Conservation (phyloP, 805 yeast genomes). For the Komagataella phaffii region DNA sequence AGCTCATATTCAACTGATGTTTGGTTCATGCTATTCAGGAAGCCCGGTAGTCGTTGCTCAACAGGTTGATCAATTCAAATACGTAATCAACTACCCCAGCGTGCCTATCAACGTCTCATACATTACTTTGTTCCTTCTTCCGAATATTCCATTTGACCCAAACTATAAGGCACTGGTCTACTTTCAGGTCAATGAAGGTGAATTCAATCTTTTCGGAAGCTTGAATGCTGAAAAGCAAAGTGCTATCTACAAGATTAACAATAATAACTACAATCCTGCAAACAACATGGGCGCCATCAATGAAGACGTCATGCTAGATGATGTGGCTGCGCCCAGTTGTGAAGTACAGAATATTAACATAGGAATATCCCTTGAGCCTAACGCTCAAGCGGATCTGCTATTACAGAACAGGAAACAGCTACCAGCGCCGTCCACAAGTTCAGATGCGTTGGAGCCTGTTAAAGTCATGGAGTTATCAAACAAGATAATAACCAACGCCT, state of each 20-base stretch:
- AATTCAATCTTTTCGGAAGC: conserved; percentile 57
- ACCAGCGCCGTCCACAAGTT: conserved; percentile 17
- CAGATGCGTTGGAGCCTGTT: conserved; percentile 1
- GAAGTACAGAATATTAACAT: conserved; percentile 25
- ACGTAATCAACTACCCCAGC: conserved; percentile 46
- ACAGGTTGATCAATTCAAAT: conserved; percentile 60
- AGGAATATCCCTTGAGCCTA: conserved; percentile 88
- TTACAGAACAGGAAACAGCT: conserved; percentile 26
- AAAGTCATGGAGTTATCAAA: conserved; percentile 53
- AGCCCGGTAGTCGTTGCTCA: conserved; percentile 29
- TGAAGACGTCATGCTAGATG: conserved; percentile 40
- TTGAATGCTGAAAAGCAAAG: conserved; percentile 62
- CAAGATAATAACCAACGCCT: conserved; percentile 84
- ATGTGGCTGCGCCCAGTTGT: conserved; percentile 25
- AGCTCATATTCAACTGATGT: not conserved
- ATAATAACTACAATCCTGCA: conserved; percentile 9
- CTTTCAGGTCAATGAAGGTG: conserved; percentile 59
- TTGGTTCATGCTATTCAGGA: conserved; percentile 3
- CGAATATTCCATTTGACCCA: conserved; percentile 63
- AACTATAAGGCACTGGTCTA: conserved; percentile 74
- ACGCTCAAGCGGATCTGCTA: conserved; percentile 39
- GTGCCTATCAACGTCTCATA: conserved; percentile 56
- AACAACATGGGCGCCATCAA: conserved; percentile 1
- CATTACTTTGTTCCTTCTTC: conserved; percentile 73
- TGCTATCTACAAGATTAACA: conserved; percentile 76